phyloP scores from a whole-genome alignment of 306 rosid genomes.

The Sesbania bispinosa region DNA sequence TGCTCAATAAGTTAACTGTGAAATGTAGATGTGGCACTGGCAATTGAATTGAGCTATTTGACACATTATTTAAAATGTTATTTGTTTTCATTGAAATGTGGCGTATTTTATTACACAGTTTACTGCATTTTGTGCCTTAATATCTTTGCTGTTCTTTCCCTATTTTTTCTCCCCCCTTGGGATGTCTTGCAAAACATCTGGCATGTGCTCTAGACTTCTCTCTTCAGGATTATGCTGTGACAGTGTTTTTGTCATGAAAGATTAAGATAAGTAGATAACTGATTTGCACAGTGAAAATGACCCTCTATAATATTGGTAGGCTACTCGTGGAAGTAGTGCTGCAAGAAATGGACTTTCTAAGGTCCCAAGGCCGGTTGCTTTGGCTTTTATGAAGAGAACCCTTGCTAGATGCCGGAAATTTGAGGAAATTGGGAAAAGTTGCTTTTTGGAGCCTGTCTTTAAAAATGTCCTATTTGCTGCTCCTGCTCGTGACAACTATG shows the following conservation, averaged over 20 bases:
- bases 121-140: neutral
- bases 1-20: neutral
- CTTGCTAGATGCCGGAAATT: slow-evolving; percentile 65
- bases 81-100: slow-evolving; percentile 6
- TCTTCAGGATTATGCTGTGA: slow-evolving; percentile 12
- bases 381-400: slow-evolving; percentile 73
- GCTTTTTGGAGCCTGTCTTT: slow-evolving; percentile 63
- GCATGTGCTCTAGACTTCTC: neutral
- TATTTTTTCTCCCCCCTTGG: no score
- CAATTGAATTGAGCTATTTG: slow-evolving; percentile 8
- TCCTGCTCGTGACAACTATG: slow-evolving; percentile 33
- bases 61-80: slow-evolving; percentile 8
- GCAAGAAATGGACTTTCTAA: slow-evolving; percentile 64
- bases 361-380: slow-evolving; percentile 69
- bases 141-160: neutral
- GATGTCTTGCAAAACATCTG: slow-evolving; percentile 1
- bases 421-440: slow-evolving; percentile 67
- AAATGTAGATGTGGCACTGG: neutral
- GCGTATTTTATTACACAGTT: neutral
- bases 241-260: neutral
- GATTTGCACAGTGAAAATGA: slow-evolving; percentile 15
- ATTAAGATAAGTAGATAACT: neutral
- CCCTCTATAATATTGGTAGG: slow-evolving; percentile 51
- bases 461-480: slow-evolving; percentile 53
- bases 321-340: slow-evolving; percentile 75